These are phyloP conservation scores for Trypanosoma mega DNA, from an alignment of 208 protist genomes.

Conservation along the genomic window DNA sequence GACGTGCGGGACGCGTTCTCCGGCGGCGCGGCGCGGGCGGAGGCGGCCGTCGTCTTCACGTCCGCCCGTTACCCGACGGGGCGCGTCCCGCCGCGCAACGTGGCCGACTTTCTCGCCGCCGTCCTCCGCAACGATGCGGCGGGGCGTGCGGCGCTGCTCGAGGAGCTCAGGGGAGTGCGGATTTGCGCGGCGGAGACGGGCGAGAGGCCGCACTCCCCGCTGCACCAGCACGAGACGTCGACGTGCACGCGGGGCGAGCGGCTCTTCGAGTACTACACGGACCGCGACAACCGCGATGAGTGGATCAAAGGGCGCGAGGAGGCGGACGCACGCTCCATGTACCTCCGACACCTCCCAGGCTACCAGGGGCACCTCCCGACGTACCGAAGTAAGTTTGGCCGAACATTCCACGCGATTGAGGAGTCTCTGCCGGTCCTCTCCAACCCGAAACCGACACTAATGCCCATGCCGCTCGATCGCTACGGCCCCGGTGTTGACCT, in stretches of 20 bases:
- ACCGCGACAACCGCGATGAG: constrained; percentile 69
- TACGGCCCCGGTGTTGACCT: constrained; percentile 57
- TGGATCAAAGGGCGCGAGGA: constrained; percentile 73
- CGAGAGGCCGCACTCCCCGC: background rate
- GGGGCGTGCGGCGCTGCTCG: constrained; percentile 12
- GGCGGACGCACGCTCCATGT: constrained; percentile 44
- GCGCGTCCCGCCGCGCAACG: constrained; percentile 29
- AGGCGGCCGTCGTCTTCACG: constrained; percentile 34
- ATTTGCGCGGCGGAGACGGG: constrained; percentile 5
- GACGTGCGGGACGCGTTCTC: background rate
- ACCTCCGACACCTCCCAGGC: constrained; percentile 64
- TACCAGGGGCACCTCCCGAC: constrained; percentile 83
- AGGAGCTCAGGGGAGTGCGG: constrained; percentile 21
- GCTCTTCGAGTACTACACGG: constrained; percentile 61
- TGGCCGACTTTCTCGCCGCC: constrained; percentile 38
- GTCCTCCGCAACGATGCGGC: constrained; percentile 30
- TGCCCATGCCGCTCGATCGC: constrained; percentile 36
- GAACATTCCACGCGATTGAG: constrained; percentile 88
- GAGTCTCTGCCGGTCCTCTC: constrained; percentile 77
- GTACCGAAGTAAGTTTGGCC: constrained; percentile 75
- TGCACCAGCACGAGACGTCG: background rate
- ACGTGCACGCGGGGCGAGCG: background rate
- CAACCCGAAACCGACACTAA: constrained; percentile 38
- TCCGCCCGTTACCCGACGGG: constrained; percentile 35
- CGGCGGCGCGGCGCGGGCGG: constrained; percentile 8